Base-by-base conservation (phyloP, 1,284 basidiomycete genomes). In the Irpex sp. region DNA sequence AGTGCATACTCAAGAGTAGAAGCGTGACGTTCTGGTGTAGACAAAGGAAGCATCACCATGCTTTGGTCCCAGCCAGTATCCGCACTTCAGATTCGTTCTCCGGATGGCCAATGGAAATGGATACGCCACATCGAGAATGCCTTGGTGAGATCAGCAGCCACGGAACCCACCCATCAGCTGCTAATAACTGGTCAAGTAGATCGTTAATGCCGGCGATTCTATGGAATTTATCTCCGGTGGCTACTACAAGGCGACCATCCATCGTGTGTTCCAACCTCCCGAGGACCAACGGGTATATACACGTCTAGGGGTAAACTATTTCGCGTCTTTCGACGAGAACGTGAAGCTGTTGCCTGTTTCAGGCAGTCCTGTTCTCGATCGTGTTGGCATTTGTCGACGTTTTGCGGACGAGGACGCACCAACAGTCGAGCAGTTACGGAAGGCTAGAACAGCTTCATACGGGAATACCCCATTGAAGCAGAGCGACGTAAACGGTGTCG, bases 51-150 rank as follows among this genome's bases (percentile, higher is more conserved):
- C 13, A 73, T 88, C 60, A 84, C 82, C 2, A 80, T 87, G 11
- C 72, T 88, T 13, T 87, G 81, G 76, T 84, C 83, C 53, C 86
- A 88, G 62, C 86, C 87, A 0, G 79, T 88, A 3, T 75, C 82
- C 9, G 84, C 78, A 0, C 76, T 88, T 26, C 87, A 89, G 60
- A 84, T 87, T 58, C 70, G 83, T 6, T 74, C 78, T 0, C 76
- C 68, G 17, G 80, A 83, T 37, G 81, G 81, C 1, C 74, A 69
- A 26, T 89, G 86, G 87, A 79, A 79, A 61, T 88, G 83, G 81
- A 75, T 86, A 6, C 81, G 76, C 62, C 85, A 88, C 68, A 77
- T 87, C 26, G 81, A 84, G 2, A 86, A 87, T 64, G 84, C 83
- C 2, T 71, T 88, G 50, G 85, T 86, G 65, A 62, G 76, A 26